Conservation (phyloP, 2,329 filamentous ascomycete genomes). For the Tolypocladium tropicale region DNA sequence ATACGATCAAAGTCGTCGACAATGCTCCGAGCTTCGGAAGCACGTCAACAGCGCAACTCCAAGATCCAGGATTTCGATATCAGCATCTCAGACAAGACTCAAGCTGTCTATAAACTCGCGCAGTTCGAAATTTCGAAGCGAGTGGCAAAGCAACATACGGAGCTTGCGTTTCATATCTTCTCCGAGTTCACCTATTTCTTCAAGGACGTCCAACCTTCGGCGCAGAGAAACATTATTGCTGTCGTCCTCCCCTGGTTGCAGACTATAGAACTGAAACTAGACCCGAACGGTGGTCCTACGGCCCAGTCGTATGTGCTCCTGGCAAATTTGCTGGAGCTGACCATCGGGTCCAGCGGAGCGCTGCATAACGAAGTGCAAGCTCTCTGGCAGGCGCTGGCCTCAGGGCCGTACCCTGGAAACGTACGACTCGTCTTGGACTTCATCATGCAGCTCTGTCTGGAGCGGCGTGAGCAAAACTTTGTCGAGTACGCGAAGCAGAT, state of each 20-base stretch:
- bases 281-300: constrained; percentile 84
- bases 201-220: constrained; percentile 70
- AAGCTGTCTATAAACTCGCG: constrained; percentile 92
- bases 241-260: constrained; percentile 96
- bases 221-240: constrained; percentile 88
- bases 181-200: constrained; percentile 94
- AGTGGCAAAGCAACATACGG: constrained; percentile 77
- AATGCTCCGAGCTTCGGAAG: constrained; percentile 71
- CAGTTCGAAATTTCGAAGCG: constrained; percentile 95
- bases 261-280: constrained; percentile 81
- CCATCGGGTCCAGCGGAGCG: constrained; percentile 78
- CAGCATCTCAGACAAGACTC: constrained; percentile 96
- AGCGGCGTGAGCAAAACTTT: constrained; percentile 93
- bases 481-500: constrained; percentile 98
- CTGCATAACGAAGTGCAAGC: constrained; percentile 96
- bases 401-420: constrained; percentile 85
- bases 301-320: constrained; percentile 89
- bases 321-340: constrained; percentile 91
- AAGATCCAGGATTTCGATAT: constrained; percentile 97
- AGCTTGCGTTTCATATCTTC: constrained; percentile 86
- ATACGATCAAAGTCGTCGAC: constrained; percentile 82
- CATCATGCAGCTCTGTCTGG: constrained; percentile 86
- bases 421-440: constrained; percentile 93
- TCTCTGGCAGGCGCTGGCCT: constrained; percentile 91
- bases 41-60: constrained; percentile 67